A percentile compares a stretch with the other conserved stretches of the same genome.
phyloP scores from a whole-genome alignment of 805 yeast genomes.

The Lachancea quebecensis region DNA sequence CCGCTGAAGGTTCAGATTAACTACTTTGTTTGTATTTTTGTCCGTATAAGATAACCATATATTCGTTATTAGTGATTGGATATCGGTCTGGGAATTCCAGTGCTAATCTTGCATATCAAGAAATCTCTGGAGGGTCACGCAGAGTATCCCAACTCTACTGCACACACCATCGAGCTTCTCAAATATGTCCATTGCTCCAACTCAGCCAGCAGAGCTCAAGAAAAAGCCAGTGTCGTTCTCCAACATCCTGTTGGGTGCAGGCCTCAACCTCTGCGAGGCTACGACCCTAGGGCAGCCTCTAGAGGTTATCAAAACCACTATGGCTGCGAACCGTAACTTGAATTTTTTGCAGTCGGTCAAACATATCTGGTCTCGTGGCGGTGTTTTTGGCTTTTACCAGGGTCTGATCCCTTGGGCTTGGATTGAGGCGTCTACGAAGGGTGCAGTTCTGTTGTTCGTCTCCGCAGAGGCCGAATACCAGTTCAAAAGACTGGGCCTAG shows the following conservation, averaged over 20 bases:
- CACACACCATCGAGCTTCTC: too few species aligned
- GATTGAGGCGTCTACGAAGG: constrained; percentile 99
- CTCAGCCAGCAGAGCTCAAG: constrained; percentile 35
- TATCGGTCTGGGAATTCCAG: too few species aligned
- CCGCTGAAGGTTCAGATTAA: too few species aligned
- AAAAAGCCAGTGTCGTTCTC: constrained; percentile 85
- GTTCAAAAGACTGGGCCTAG: constrained; percentile 55
- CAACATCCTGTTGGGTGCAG: constrained; percentile 90
- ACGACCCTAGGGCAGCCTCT: constrained; percentile 95
- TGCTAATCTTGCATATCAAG: too few species aligned
- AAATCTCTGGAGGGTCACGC: too few species aligned
- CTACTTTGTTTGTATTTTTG: too few species aligned
- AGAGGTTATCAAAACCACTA: constrained; percentile 92
- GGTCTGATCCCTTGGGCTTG: constrained; percentile 99
- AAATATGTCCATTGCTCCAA: constrained; percentile 35
- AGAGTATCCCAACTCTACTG: too few species aligned
- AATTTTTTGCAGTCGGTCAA: constrained; percentile 59
- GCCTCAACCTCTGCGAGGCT: constrained; percentile 84
- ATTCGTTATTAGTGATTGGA: too few species aligned
- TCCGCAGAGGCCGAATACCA: constrained; percentile 87
- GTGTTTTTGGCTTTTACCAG: constrained; percentile 86
- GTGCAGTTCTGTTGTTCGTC: constrained; percentile 89
- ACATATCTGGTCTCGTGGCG: constrained; percentile 90
- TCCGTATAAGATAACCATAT: too few species aligned
- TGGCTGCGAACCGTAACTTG: constrained; percentile 91